phyloP scores from a whole-genome alignment of 805 yeast species.

The Barnettozyma sucrosica region DNA sequence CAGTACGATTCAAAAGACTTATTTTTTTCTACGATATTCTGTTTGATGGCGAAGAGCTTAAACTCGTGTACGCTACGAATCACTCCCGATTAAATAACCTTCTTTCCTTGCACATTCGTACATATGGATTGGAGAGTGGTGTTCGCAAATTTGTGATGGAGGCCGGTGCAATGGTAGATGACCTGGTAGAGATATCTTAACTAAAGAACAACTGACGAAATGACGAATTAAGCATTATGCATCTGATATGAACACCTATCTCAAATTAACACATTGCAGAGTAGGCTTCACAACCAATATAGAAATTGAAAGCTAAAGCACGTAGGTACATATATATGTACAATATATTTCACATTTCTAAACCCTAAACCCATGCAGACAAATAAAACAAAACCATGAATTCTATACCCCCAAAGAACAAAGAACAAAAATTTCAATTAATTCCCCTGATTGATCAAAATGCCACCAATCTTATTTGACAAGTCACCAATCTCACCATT shows the following conservation, averaged over 20 bases:
- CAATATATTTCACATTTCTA: slow-evolving; percentile 1
- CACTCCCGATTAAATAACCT: not conserved
- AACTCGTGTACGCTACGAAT: slow-evolving; percentile 4
- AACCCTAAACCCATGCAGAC: not conserved
- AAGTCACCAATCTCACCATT: slow-evolving; percentile 16
- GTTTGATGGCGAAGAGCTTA: slow-evolving; percentile 6
- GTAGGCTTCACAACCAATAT: not conserved
- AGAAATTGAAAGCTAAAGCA: not conserved
- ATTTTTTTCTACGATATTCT: slow-evolving; percentile 2
- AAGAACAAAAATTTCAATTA: not conserved
- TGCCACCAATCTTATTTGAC: slow-evolving; percentile 17
- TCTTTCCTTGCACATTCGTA: not conserved
- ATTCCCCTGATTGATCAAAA: slow-evolving; percentile 14
- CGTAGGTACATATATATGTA: too few relatives aligned
- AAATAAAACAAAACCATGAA: not conserved
- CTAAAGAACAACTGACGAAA: not conserved
- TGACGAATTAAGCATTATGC: not conserved
- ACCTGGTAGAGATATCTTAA: not conserved
- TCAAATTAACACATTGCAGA: not conserved
- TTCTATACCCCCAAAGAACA: not conserved
- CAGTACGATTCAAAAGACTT: slow-evolving; percentile 1
- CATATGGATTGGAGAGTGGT: slow-evolving; percentile 7
- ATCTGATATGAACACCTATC: too few relatives aligned
- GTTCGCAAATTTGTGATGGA: slow-evolving; percentile 1
- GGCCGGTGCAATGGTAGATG: slow-evolving; percentile 1